phyloP scores from a whole-genome alignment of 257 asterid genomes.

The Solanum chaucha region DNA sequence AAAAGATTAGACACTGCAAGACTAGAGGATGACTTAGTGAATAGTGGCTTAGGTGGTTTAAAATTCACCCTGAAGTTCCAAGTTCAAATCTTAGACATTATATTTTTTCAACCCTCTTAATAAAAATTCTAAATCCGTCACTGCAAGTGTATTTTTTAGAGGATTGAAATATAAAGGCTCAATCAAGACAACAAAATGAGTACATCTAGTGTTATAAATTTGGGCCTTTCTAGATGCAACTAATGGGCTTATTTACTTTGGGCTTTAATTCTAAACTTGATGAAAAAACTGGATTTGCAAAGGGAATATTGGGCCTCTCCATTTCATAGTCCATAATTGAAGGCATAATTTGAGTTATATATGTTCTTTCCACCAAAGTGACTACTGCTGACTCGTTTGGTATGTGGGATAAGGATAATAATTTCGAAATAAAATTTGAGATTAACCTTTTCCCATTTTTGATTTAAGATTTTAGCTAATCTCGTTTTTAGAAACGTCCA shows the following conservation, averaged over 20 bases:
- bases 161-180: not conserved
- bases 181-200: not conserved
- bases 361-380: not conserved
- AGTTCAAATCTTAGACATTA: not conserved
- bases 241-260: not conserved
- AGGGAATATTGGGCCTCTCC: not conserved
- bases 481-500: not conserved
- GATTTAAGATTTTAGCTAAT: too few relatives aligned
- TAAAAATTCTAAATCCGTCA: not conserved
- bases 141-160: accelerated
- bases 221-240: not conserved
- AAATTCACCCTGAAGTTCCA: too few relatives aligned
- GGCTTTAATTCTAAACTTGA: not conserved
- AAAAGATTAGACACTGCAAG: not conserved
- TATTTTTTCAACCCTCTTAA: not conserved
- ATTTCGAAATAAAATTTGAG: too few relatives aligned
- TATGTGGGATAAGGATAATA: not conserved
- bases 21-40: not conserved
- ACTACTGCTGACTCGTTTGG: not conserved
- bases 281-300: not conserved
- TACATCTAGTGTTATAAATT: not conserved
- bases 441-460: too few relatives aligned
- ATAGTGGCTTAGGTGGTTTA: too few relatives aligned
- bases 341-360: too few relatives aligned
- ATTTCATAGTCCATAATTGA: not conserved